Conservation (phyloP, 176 grass and related monocot genomes). For the Juncus effusus region DNA sequence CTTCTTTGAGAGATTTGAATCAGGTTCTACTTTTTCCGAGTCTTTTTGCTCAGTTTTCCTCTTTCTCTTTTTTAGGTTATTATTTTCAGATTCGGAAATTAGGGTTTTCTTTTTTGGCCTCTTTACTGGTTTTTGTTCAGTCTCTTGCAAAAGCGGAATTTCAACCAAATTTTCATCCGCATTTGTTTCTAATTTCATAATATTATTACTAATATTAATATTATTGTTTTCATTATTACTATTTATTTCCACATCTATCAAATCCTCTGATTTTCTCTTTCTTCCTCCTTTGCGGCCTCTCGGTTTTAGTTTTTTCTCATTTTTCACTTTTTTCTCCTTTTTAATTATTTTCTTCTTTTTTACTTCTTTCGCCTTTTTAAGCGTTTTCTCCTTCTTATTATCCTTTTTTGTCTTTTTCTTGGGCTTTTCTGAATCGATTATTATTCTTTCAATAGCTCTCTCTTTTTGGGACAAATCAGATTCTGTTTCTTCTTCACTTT, state of each 20-base stretch:
- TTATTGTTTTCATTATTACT: conserved; percentile 20
- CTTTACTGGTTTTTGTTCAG: conserved; percentile 47
- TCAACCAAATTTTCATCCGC: conserved; percentile 12
- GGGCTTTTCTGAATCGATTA: conserved; percentile 14
- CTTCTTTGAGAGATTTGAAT: conserved; percentile 36
- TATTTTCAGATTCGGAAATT: conserved; percentile 5
- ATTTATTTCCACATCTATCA: not conserved
- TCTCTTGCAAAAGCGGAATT: conserved; percentile 27
- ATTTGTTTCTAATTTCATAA: conserved; percentile 31
- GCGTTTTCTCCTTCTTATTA: conserved; percentile 7
- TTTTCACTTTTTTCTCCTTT: not conserved
- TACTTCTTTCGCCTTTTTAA: not conserved
- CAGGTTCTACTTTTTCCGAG: conserved; percentile 26
- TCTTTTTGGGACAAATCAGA: conserved; percentile 27
- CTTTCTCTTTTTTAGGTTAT: conserved; percentile 30
- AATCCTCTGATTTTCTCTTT: conserved; percentile 20
- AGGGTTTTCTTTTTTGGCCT: conserved; percentile 40
- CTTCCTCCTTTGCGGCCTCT: conserved; percentile 14
- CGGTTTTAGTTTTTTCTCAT: not conserved
- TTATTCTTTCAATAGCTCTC: not conserved
- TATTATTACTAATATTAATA: conserved; percentile 27
- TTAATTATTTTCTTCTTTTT: not conserved
- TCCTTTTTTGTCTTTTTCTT: conserved; percentile 25
- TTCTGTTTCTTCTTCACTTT: conserved; percentile 24
- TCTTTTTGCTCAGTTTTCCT: conserved; percentile 17